Evolutionary conservation across 306 rosid species (phyloP), one percentile per base, ranked within the genome.

Genomic region (Cicer judaicum): DNA sequence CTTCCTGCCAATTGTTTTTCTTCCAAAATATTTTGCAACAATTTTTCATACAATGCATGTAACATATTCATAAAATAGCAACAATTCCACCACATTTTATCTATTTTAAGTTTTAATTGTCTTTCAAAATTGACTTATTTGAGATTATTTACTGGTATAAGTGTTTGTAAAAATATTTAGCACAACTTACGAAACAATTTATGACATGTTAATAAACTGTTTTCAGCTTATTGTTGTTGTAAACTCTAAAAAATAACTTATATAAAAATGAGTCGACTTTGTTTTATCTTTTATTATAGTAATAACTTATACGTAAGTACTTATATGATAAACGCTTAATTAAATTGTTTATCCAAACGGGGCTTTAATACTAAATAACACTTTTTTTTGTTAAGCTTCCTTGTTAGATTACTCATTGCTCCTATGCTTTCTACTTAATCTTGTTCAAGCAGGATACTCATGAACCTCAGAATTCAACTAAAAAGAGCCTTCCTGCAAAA

Each of bases 401-500:
- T 44, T 29, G 8, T 42, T 54, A 68, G 48, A 54, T 44, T 15
- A 62, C 41, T 72, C 7, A 14, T 71, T 57, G 41, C 61, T 73
- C 29, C 10, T 74, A 55, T 73, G 73, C 68, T 82, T 24, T 78
- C 60, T 71, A 19, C 40, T 49, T 39, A 50, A n/a, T 52, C 53
- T 15, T 79, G 70, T 73, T 73, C 59, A 80, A 83, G 72, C 86
- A 80, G 85, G 89, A 74, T 59, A 82, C 70, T 64, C 72, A 79
- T 12, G 86, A 85, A 79, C 64, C 83, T 54, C 69, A 86, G 46
- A 86, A 69, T 60, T 59, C 63, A 16, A 69, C 70, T 54, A 80
- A 83, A 40, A 87, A 72, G 57, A 59, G 75, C 8, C 19, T 36
- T 72, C 52, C 87, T 18, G 60, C 75, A 13, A 93, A 88, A 88